Evolutionary conservation across 2,329 filamentous ascomycete species (phyloP), one percentile per base, ranked within the genome.

Genomic region (Ophiostoma perfectum): DNA sequence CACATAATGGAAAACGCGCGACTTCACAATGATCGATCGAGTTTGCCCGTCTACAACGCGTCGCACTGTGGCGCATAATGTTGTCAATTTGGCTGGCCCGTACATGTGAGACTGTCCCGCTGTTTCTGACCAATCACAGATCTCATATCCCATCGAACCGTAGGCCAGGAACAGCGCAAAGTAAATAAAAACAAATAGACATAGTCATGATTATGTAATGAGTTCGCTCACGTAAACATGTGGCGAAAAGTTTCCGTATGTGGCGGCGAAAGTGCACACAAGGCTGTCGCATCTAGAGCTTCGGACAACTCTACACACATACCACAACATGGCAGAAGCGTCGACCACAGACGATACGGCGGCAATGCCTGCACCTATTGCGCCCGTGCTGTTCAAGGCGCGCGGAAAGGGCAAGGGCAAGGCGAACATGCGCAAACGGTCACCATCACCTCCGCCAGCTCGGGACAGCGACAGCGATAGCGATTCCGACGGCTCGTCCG

Each of bases 361-460:
- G 41, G 74, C 77, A 42, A 77, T 79, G 41, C 45, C 55, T 1
- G 68, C 66, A 8, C 70, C 69, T 9, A 68, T 71, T 67, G 68
- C 67, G 60, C 71, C 71, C 0, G 85, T 89, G 14, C 78, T 91
- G 66, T 97, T 97, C 85, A 97, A 96, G 78, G 96, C 95, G 78
- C 87, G 93, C 76, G 84, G 87, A 72, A 68, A 69, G 6, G 85
- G 85, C 75, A 96, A 93, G 76, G 85, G 85, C 75, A 96, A 93
- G 76, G 84, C 88, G 65, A 93, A 88, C 75, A 81, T 93, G 67
- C 88, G 93, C 75, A 97, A 96, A 81, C 88, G 91, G 72, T 86
- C 90, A 27, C 87, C 89, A 41, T 91, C 92, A 49, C 92, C 92
- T 67, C 90, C 92, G 5, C 88, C 90, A 12, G 86, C 85, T 11